Percentiles rank a stretch among this genome's conserved stretches.
Evolutionary conservation across 2,329 filamentous ascomycete species (phyloP).

Genomic region (Davidsoniella virescens): DNA sequence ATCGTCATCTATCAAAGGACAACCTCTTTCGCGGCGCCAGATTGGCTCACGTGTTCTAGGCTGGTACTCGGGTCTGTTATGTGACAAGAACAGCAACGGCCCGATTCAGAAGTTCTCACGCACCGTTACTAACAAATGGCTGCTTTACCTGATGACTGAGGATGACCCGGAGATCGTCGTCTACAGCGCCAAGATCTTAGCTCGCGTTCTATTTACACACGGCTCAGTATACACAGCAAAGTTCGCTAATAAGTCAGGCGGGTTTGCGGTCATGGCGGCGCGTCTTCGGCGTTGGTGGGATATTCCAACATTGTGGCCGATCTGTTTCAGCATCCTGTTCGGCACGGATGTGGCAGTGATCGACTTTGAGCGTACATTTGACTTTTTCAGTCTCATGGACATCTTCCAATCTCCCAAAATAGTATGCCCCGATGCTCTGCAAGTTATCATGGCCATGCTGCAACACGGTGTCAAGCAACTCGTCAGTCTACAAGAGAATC

Average conservation of each 20-base stretch:
- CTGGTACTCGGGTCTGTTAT: slow-evolving; percentile 65
- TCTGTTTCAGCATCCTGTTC: slow-evolving; percentile 79
- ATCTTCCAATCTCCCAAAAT: slow-evolving; percentile 55
- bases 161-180: slow-evolving; percentile 70
- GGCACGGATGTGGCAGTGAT: slow-evolving; percentile 63
- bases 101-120: slow-evolving; percentile 78
- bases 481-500: slow-evolving; percentile 43
- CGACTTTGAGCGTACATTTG: slow-evolving; percentile 57
- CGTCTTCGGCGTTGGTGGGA: slow-evolving; percentile 81
- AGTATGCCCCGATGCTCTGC: slow-evolving; percentile 59
- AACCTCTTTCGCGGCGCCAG: slow-evolving; percentile 23
- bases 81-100: slow-evolving; percentile 48
- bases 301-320: slow-evolving; percentile 66
- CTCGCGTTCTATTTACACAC: slow-evolving; percentile 67
- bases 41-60: slow-evolving; percentile 59
- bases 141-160: slow-evolving; percentile 79
- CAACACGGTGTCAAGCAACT: slow-evolving; percentile 66
- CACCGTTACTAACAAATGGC: slow-evolving; percentile 94
- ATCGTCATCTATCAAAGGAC: not conserved
- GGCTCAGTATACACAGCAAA: slow-evolving; percentile 70
- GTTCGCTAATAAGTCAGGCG: slow-evolving; percentile 68
- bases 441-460: slow-evolving; percentile 72
- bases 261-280: slow-evolving; percentile 72
- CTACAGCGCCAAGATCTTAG: slow-evolving; percentile 66
- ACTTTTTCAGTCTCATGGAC: slow-evolving; percentile 56